Conservation (phyloP, 805 yeast genomes). For the Barnettozyma siamensis region DNA sequence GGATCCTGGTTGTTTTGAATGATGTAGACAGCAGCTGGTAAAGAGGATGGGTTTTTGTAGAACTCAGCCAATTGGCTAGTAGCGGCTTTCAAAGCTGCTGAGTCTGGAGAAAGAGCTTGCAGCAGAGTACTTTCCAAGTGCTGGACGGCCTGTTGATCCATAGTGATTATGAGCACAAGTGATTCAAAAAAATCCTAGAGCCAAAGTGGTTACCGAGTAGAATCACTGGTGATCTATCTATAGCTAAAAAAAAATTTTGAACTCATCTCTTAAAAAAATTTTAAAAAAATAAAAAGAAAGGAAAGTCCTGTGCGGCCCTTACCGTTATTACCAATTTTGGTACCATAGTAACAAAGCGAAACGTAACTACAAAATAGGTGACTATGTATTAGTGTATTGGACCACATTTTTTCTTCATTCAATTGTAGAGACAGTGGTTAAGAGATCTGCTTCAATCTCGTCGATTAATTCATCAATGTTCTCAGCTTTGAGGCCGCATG, state of each 20-base stretch:
- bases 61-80: conserved; percentile 67
- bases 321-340: no score
- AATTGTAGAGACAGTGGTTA: conserved; percentile 15
- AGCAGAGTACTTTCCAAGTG: conserved; percentile 74
- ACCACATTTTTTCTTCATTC: no score
- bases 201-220: not conserved
- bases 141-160: conserved; percentile 59
- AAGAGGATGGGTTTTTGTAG: conserved; percentile 62
- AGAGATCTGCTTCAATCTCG: conserved; percentile 54
- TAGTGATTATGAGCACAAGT: conserved; percentile 1
- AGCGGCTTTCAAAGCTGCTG: conserved; percentile 76
- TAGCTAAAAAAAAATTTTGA: no score
- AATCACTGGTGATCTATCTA: not conserved
- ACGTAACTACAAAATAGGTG: no score
- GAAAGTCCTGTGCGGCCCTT: not conserved
- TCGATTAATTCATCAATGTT: conserved; percentile 78
- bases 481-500: conserved; percentile 73
- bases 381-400: no score
- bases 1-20: conserved; percentile 64
- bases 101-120: conserved; percentile 77
- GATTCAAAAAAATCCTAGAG: not conserved
- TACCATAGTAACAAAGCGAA: no score
- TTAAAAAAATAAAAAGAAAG: no score
- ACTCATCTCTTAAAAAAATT: not conserved
- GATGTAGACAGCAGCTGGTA: conserved; percentile 80